Base-by-base conservation (phyloP, 805 yeast genomes). In the Yamadazyma sp. region DNA sequence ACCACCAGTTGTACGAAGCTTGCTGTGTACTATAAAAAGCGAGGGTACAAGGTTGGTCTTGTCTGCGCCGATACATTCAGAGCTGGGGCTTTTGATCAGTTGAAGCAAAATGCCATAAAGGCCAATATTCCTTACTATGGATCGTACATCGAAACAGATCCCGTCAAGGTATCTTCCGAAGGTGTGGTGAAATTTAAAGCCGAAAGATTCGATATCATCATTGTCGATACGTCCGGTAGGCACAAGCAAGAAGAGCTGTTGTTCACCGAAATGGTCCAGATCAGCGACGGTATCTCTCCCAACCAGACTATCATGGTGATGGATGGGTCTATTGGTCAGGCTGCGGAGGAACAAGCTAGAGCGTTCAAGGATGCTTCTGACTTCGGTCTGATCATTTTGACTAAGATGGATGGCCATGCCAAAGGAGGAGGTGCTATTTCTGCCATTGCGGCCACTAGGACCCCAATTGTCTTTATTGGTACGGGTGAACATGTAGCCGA, bases 361-460 rank as follows among this genome's bases (percentile, higher is more conserved):
- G 99, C 99, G 0, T 91, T 91, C 68, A 93, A 91, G 62, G 96
- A 90, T 36, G 78, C 90, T 21, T 73, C 96, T 4, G 82, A 91
- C 56, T 93, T 93, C 55, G 99, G 99, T 52, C 89, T 97, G 17
- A 91, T 91, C 46, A 84, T 91, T 42, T 73, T 91, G 56, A 91
- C 99, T 15, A 91, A 91, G 61, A 81, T 91, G 95, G 99, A 91
- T 64, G 98, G 98, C 36, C 97, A 93, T 55, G 99, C 98, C 25
- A 91, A 85, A 65, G 99, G 99, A 60, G 99, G 99, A 67, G 99
- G 99, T 71, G 99, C 99, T 20, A 90, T 91, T 38, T 88, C 96
- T 26, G 99, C 99, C 0, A 97, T 91, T 38, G 99, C 99, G 2
- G 93, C 96, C 2, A 91, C 98, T 2, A 75, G 85, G 38, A 93